Evolutionary conservation across 352 stramenopile genomes (phyloP).

Genomic region (Phytophthora citricola): DNA sequence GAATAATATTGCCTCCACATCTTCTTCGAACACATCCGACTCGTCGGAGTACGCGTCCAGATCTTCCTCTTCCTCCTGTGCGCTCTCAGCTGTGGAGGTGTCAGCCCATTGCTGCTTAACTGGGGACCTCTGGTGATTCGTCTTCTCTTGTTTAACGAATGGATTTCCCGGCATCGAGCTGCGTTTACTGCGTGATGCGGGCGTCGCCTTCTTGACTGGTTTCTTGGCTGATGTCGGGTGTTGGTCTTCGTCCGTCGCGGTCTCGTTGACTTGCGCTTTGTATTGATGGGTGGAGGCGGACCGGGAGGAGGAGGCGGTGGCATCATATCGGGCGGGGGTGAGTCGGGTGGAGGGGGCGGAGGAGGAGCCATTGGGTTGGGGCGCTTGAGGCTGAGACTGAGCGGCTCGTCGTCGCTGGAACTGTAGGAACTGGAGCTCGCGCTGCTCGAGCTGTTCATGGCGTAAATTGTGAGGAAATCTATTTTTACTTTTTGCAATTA

Average conservation of each 20-base stretch:
- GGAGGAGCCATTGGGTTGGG: slow-evolving; percentile 22
- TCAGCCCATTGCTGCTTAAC: slow-evolving; percentile 15
- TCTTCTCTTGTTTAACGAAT: slow-evolving; percentile 4
- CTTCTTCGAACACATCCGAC: slow-evolving; percentile 82
- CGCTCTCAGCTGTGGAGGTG: slow-evolving; percentile 9
- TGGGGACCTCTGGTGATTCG: slow-evolving; percentile 12
- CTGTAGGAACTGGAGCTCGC: slow-evolving; percentile 49
- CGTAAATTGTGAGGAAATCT: neutral
- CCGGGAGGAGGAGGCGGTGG: slow-evolving; percentile 40
- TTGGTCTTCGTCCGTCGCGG: slow-evolving; percentile 20
- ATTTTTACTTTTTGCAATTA: no score
- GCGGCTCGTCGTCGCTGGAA: slow-evolving; percentile 51
- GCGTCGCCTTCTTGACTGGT: slow-evolving; percentile 6
- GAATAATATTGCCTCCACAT: slow-evolving; percentile 70
- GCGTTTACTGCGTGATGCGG: neutral
- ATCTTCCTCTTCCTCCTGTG: slow-evolving; percentile 41
- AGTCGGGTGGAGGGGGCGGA: slow-evolving; percentile 42
- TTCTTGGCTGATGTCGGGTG: slow-evolving; percentile 20
- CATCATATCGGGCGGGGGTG: slow-evolving; percentile 26
- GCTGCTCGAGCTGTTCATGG: slow-evolving; percentile 35
- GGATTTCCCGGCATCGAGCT: neutral
- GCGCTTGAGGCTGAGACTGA: slow-evolving; percentile 27
- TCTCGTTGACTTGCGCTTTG: slow-evolving; percentile 32
- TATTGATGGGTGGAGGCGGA: slow-evolving; percentile 32
- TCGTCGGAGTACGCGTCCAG: slow-evolving; percentile 58